These are phyloP conservation scores for Juglanconis juglandina DNA, from an alignment of 2,329 filamentous ascomycete species.

Conservation along the genomic window DNA sequence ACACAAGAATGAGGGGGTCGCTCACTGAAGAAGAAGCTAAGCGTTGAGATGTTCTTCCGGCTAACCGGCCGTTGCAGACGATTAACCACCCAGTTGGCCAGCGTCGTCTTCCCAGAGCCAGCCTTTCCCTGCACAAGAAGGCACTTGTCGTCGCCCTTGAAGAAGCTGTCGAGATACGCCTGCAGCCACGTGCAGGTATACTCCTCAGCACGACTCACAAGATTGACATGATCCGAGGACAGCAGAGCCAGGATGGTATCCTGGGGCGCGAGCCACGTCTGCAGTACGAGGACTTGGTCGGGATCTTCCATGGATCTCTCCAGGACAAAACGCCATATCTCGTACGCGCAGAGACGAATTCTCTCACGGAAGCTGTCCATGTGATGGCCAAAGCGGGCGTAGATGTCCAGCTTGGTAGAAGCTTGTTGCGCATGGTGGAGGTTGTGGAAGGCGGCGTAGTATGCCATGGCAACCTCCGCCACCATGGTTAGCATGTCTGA, in stretches of 20 bases:
- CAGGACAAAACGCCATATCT: neutral
- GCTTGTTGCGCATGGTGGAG: neutral
- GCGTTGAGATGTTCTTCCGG: neutral
- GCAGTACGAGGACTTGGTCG: neutral
- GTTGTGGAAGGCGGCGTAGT: neutral
- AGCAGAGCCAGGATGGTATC: neutral
- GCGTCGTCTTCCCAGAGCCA: neutral
- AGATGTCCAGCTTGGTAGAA: neutral
- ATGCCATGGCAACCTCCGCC: neutral
- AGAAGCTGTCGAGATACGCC: slow-evolving; percentile 1
- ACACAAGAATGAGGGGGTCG: neutral
- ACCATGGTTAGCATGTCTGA: neutral
- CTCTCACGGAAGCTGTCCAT: neutral
- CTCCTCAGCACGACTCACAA: neutral
- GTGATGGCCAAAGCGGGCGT: neutral
- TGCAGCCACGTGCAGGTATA: slow-evolving; percentile 1
- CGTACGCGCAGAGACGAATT: neutral
- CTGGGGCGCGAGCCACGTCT: neutral
- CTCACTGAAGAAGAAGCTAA: slow-evolving; percentile 5
- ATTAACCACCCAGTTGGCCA: neutral
- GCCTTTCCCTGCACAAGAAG: neutral
- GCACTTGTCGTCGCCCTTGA: neutral
- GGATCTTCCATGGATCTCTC: neutral
- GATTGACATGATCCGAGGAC: neutral
- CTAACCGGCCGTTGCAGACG: neutral